Evolutionary conservation across 2,329 filamentous ascomycete genomes (phyloP).

Genomic region (Trichophyton rubrum): DNA sequence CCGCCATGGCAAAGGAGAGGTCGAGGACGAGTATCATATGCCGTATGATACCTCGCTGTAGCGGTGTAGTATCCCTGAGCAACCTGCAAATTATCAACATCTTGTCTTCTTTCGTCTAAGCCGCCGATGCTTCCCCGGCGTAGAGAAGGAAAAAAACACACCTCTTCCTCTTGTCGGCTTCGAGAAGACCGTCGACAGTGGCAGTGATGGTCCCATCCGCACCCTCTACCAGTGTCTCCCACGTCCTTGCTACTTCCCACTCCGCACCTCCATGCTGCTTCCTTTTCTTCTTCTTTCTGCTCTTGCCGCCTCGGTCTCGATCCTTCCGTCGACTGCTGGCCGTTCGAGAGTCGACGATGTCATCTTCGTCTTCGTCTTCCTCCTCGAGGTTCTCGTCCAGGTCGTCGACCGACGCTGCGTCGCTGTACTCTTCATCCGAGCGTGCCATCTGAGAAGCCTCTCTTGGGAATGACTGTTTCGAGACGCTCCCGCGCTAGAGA

Average conservation of each 20-base stretch:
- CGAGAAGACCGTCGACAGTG: slow-evolving; percentile 58
- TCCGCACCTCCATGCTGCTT: slow-evolving; percentile 23
- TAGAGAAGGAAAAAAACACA: slow-evolving; percentile 19
- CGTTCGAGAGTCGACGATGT: not conserved
- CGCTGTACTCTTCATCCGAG: slow-evolving; percentile 42
- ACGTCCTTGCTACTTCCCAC: slow-evolving; percentile 39
- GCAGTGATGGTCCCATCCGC: slow-evolving; percentile 65
- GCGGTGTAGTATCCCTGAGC: slow-evolving; percentile 81
- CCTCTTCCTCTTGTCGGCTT: slow-evolving; percentile 70
- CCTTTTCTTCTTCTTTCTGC: slow-evolving; percentile 12
- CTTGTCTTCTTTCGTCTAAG: not conserved
- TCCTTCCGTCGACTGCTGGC: not conserved
- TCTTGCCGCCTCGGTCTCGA: slow-evolving; percentile 15
- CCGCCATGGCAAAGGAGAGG: slow-evolving; percentile 82
- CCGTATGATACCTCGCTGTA: slow-evolving; percentile 95
- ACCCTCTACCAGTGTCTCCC: slow-evolving; percentile 63
- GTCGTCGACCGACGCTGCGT: slow-evolving; percentile 38
- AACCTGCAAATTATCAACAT: slow-evolving; percentile 28
- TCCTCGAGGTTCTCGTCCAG: slow-evolving; percentile 20
- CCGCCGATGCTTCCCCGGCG: not conserved
- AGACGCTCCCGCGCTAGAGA: slow-evolving; percentile 2
- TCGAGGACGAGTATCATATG: slow-evolving; percentile 85
- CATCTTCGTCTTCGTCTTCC: slow-evolving; percentile 16
- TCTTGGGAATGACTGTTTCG: not conserved
- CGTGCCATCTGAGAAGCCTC: slow-evolving; percentile 27